These are phyloP conservation scores for Kluyveromyces nonfermentans DNA, from an alignment of 805 yeast genomes.

Conservation along the genomic window DNA sequence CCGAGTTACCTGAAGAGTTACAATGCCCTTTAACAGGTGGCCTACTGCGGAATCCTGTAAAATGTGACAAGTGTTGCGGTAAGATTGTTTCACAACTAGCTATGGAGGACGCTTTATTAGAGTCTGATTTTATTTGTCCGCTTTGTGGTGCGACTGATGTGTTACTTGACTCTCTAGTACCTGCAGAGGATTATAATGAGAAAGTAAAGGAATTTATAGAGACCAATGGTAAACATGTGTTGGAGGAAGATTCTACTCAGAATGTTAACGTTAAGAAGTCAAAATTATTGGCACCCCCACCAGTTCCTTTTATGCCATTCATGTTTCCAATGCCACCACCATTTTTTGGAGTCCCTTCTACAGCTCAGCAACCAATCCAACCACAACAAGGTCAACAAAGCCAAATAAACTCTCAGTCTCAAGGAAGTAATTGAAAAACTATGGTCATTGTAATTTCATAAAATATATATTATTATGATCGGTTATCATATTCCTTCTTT, in stretches of 20 bases:
- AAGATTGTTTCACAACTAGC: conserved; percentile 48
- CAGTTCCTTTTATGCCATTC: conserved; percentile 26
- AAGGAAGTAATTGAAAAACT: neutral
- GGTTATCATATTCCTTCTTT: neutral
- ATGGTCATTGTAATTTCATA: too few relatives aligned
- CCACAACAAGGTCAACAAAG: neutral
- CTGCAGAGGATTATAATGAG: conserved; percentile 49
- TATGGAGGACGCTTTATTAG: conserved; percentile 59
- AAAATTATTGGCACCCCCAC: conserved; percentile 8
- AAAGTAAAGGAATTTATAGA: conserved; percentile 44
- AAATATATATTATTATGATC: neutral
- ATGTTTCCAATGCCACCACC: conserved; percentile 32
- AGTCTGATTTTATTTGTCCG: conserved; percentile 85
- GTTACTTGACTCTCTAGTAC: conserved; percentile 59
- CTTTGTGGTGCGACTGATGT: conserved; percentile 69
- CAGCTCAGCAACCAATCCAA: neutral
- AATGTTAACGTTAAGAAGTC: conserved; percentile 5
- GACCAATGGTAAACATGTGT: conserved; percentile 16
- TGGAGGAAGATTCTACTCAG: conserved; percentile 2
- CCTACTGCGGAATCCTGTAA: conserved; percentile 61
- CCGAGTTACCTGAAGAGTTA: conserved; percentile 44
- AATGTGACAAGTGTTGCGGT: conserved; percentile 70
- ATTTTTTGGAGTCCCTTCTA: conserved; percentile 8
- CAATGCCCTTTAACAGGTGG: conserved; percentile 64
- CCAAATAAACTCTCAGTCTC: neutral